Percentiles rank a stretch among this genome's conserved stretches.
These are phyloP conservation scores for Magnaporthiopsis poae DNA, from an alignment of 2,329 filamentous ascomycete genomes.

Conservation along the genomic window DNA sequence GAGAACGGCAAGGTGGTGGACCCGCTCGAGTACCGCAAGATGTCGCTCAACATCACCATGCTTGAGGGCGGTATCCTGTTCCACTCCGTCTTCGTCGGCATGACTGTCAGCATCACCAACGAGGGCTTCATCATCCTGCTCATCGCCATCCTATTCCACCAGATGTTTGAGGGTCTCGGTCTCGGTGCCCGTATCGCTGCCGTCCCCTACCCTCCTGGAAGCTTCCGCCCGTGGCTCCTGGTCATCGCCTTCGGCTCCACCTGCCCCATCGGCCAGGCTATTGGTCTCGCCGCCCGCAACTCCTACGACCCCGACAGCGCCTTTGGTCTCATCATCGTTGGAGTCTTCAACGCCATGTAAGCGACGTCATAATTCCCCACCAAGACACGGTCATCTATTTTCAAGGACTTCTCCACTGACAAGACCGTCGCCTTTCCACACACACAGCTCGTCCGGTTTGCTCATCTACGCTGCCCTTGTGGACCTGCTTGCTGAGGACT, in stretches of 20 bases:
- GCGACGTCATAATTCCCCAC: conserved; percentile 14
- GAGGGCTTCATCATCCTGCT: conserved; percentile 58
- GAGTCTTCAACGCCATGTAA: conserved; percentile 56
- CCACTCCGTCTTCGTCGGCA: conserved; percentile 67
- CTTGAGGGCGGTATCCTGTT: conserved; percentile 71
- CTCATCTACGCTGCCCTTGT: conserved; percentile 54
- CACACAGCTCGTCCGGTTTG: conserved; percentile 44
- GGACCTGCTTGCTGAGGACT: conserved; percentile 55
- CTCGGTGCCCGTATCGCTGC: conserved; percentile 62
- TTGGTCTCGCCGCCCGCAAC: conserved; percentile 46
- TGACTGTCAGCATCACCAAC: conserved; percentile 60
- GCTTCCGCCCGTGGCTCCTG: conserved; percentile 49
- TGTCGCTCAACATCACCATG: conserved; percentile 63
- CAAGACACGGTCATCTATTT: conserved; percentile 11
- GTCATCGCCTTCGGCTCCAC: conserved; percentile 55
- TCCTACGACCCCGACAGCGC: conserved; percentile 54
- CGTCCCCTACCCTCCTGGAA: conserved; percentile 48
- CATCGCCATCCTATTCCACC: conserved; percentile 62
- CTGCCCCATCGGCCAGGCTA: conserved; percentile 54
- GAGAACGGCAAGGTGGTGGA: conserved; percentile 35
- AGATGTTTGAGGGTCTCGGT: conserved; percentile 59
- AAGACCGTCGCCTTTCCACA: background rate
- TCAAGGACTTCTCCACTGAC: background rate
- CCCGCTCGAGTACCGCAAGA: conserved; percentile 44
- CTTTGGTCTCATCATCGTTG: conserved; percentile 54